Evolutionary conservation across 305 asterid species (phyloP).

Genomic region (Fraxinus nigra): DNA sequence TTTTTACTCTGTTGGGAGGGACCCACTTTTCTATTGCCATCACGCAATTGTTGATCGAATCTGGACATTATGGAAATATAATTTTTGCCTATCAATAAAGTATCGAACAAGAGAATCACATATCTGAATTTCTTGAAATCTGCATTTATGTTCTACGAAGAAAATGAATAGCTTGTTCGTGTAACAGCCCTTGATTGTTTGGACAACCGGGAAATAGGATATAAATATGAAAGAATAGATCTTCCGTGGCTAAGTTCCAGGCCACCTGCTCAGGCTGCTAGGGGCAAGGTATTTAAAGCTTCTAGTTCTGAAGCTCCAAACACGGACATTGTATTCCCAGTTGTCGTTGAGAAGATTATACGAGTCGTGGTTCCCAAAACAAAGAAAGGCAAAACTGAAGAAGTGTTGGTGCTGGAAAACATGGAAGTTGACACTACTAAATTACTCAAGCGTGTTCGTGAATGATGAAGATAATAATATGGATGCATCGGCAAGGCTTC

Average conservation of each 20-base stretch:
- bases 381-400: constrained; percentile 2
- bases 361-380: constrained; percentile 30
- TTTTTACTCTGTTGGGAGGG: too few species aligned
- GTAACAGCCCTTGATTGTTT: constrained; percentile 35
- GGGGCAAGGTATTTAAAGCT: constrained; percentile 14
- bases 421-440: constrained; percentile 21
- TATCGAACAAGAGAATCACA: too few species aligned
- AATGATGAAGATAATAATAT: constrained; percentile 40
- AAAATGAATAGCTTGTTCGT: constrained; percentile 35
- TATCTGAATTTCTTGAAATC: too few species aligned
- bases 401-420: constrained; percentile 14
- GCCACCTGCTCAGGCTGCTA: constrained; percentile 32
- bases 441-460: constrained; percentile 34
- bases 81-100: too few species aligned
- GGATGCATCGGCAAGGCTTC: constrained; percentile 25
- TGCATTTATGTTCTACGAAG: too few species aligned
- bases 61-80: too few species aligned
- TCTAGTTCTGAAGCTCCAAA: not conserved
- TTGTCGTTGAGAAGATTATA: constrained; percentile 15
- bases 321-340: constrained; percentile 23
- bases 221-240: constrained; percentile 22
- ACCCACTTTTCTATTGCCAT: too few species aligned
- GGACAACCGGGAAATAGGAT: constrained; percentile 37
- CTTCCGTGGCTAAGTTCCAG: constrained; percentile 45
- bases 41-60: too few species aligned